Evolutionary conservation across 2,329 filamentous ascomycete genomes (phyloP), one percentile per base, ranked within the genome.

Genomic region (Aspergillus sclerotialis): DNA sequence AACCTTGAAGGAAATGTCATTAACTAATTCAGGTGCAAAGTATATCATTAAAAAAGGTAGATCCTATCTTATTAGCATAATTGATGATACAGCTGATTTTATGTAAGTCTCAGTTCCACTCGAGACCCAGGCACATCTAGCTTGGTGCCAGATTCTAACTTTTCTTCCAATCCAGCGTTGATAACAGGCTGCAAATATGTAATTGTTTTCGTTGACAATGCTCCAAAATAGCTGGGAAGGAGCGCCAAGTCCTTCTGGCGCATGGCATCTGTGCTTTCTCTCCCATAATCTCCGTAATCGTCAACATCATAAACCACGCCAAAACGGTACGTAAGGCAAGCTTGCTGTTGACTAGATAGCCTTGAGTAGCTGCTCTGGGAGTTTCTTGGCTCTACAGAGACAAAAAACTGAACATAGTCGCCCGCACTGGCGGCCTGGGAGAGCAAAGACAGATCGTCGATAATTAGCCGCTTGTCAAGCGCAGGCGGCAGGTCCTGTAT

Each of bases 371-470:
- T 25, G 3, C 28, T 17, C 11, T 37, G 30, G 4, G 17, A 4
- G 12, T 33, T 15, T 8, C 35, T 32, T 23, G 52, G 41, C 18
- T 53, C 50, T n/a, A 54, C 42, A 11, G 58, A 54, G 18, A 61
- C 60, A 36, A 64, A 63, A 32, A 66, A 66, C 34, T 66, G 60
- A 24, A 66, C 50, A 23, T 56, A 57, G 42, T 66, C 60, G 5
- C 61, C 61, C 15, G 49, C 35, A 23, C 48, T 48, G 32, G 60
- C 60, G 13, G 57, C 51, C 42, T 65, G 61, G 14, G 59, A 61
- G n/a, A 66, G 45, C 5, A 53, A 47, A 6, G 61, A 58, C 4
- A 64, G 47, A 42, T 59, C 52, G 30, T 55, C 54, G 21, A 50
- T 48, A 23, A 42, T 37, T 27, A 47, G 33, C 7, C 32, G 38